Evolutionary conservation across 1,284 basidiomycete species (phyloP), one percentile per base, ranked within the genome.

Genomic region (Tetrapyrgos nigripes): DNA sequence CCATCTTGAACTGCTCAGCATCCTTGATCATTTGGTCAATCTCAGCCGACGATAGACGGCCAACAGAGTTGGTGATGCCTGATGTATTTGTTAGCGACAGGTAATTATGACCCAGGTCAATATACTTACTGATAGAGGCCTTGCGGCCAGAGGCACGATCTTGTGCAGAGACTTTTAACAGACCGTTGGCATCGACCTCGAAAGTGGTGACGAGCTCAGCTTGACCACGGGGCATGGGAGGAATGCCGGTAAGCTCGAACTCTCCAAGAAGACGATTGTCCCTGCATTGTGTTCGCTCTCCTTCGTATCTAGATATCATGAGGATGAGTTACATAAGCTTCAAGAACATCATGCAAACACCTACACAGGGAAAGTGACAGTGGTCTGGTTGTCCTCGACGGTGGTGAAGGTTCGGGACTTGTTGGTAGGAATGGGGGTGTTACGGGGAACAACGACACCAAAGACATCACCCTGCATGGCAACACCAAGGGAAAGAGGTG

Each of bases 11-110:
- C 76, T 94, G 91, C 78, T 97, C 95, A 60, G 96, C 96, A 73
- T 97, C 94, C 83, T 95, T 94, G 84, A 97, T 96, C 96, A 98
- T 98, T 79, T 96, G 93, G 70, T 96, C 93, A 66, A 97, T 98
- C 85, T 98, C 96, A 65, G 88, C 92, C 50, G 90, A 87, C 46
- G 95, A 97, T 67, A 98, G 87, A 80, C 96, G 94, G 66, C 96
- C 96, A 72, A 97, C 95, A 59, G 95, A 97, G 87, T 95, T 96
- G 76, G 92, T 94, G 76, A 96, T 94, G 79, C 88, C 88, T 91
- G 60, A 8, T 58, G 57, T 28, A 40, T 45, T 57, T 21, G 54
- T 61, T 50, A 60, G 58, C 13, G 61, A 58, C 44, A 59, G n/a
- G 17, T 27, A 28, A 52, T 17, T 19, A 52, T 19, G 27, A 29